These are phyloP conservation scores for Solanum paucissectum DNA, from an alignment of 257 asterid genomes.

Conservation along the genomic window DNA sequence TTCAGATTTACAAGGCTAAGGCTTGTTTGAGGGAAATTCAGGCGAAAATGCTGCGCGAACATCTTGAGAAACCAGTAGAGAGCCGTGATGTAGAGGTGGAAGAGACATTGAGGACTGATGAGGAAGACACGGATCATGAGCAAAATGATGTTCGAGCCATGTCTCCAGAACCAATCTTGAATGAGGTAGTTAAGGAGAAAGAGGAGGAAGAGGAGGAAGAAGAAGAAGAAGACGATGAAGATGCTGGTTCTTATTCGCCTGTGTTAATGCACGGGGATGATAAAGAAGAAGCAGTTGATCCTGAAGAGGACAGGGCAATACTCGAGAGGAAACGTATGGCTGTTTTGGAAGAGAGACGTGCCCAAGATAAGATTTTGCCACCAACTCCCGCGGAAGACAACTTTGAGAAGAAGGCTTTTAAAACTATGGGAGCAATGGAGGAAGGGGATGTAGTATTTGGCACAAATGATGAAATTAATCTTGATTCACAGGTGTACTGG, in stretches of 20 bases:
- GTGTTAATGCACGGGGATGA: conserved; percentile 65
- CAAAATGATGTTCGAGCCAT: conserved; percentile 20
- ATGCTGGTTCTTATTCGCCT: conserved; percentile 75
- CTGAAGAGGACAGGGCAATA: conserved; percentile 79
- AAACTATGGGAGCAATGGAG: conserved; percentile 86
- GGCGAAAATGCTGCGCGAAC: conserved; percentile 65
- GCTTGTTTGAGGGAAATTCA: conserved; percentile 88
- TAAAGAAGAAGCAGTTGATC: conserved; percentile 83
- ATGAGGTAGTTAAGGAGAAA: conserved; percentile 33
- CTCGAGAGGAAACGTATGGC: conserved; percentile 76
- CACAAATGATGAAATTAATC: conserved; percentile 66
- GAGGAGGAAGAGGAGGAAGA: conserved; percentile 19
- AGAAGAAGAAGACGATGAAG: not conserved
- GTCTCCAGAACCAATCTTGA: conserved; percentile 42
- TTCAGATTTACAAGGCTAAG: conserved; percentile 90
- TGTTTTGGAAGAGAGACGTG: conserved; percentile 70
- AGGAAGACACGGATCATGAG: conserved; percentile 14
- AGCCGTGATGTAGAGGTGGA: conserved; percentile 27
- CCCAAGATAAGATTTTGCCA: conserved; percentile 63
- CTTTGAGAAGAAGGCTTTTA: conserved; percentile 67
- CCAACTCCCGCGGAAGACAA: conserved; percentile 49
- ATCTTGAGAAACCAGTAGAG: conserved; percentile 44
- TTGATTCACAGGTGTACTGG: conserved; percentile 78
- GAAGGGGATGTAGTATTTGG: conserved; percentile 95
- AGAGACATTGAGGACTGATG: conserved; percentile 22